Evolutionary conservation across 108 stramenopile species (phyloP).

Genomic region (Mediolabrus comicus): DNA sequence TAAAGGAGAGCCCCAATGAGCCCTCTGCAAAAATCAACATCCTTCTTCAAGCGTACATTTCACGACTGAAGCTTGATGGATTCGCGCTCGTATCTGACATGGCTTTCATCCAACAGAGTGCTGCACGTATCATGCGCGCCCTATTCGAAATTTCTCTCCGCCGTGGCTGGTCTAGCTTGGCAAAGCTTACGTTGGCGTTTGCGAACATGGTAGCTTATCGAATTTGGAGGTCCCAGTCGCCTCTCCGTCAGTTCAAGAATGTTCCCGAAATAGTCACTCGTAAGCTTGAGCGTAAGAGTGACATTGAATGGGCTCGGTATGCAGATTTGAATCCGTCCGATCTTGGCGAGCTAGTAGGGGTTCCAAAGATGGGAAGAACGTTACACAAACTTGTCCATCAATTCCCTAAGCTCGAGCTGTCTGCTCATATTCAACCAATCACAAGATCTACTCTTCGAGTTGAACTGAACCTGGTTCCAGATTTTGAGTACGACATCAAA

Average conservation of each 20-base stretch:
- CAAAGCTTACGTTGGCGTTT: slow-evolving; percentile 86
- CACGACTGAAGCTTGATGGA: slow-evolving; percentile 96
- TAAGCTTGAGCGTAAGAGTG: slow-evolving; percentile 94
- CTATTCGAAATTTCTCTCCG: slow-evolving; percentile 96
- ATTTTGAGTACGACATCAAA: slow-evolving; percentile 91
- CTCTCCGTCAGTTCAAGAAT: slow-evolving; percentile 95
- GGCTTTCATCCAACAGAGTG: slow-evolving; percentile 98
- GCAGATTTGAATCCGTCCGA: slow-evolving; percentile 93
- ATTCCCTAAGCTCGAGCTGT: slow-evolving; percentile 92
- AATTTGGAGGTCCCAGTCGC: slow-evolving; percentile 95
- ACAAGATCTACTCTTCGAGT: slow-evolving; percentile 93
- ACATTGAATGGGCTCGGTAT: slow-evolving; percentile 96
- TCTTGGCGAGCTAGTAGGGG: slow-evolving; percentile 96
- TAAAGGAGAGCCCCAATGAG: slow-evolving; percentile 94
- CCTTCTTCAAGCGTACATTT: slow-evolving; percentile 98
- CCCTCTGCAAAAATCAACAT: slow-evolving; percentile 97
- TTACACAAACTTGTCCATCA: slow-evolving; percentile 97
- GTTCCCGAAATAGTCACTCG: slow-evolving; percentile 91
- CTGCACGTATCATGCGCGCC: slow-evolving; percentile 95
- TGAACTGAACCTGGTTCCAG: slow-evolving; percentile 89
- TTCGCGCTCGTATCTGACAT: slow-evolving; percentile 98
- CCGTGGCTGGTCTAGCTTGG: slow-evolving; percentile 92
- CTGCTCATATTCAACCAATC: slow-evolving; percentile 96
- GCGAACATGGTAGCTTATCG: slow-evolving; percentile 95
- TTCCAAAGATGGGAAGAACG: slow-evolving; percentile 96